Conservation (phyloP, 2,329 filamentous ascomycete genomes). For the Ophiostoma quercus region DNA sequence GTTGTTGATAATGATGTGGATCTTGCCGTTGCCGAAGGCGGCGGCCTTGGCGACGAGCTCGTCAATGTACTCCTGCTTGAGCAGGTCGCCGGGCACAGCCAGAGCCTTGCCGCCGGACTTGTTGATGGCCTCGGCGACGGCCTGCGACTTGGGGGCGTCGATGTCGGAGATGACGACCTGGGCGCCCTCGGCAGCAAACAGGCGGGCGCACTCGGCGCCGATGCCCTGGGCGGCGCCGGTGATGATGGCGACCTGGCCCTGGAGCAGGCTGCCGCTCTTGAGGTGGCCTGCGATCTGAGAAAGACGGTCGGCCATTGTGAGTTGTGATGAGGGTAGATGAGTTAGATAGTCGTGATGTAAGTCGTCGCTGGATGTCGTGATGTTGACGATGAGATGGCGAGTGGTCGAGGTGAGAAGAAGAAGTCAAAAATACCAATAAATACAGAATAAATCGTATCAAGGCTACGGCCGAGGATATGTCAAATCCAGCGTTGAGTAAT, state of each 20-base stretch:
- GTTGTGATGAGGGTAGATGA: neutral
- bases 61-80: conserved; percentile 64
- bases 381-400: neutral
- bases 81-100: conserved; percentile 70
- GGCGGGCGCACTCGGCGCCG: conserved; percentile 72
- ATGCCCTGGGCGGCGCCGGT: conserved; percentile 85
- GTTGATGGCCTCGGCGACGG: conserved; percentile 67
- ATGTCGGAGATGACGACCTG: conserved; percentile 81
- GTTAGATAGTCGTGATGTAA: neutral
- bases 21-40: conserved; percentile 78
- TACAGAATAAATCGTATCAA: neutral
- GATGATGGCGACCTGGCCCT: conserved; percentile 78
- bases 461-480: neutral
- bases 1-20: conserved; percentile 88
- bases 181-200: conserved; percentile 84
- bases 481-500: neutral
- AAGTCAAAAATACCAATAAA: neutral
- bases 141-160: conserved; percentile 65
- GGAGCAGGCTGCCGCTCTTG: conserved; percentile 73
- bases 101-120: conserved; percentile 59
- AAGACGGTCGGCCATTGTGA: conserved; percentile 52
- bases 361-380: neutral
- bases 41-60: conserved; percentile 68
- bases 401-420: neutral
- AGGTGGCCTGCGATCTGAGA: conserved; percentile 71